These are phyloP conservation scores for Claviceps sp. DNA, from an alignment of 2,329 filamentous ascomycete species.

Conservation along the genomic window DNA sequence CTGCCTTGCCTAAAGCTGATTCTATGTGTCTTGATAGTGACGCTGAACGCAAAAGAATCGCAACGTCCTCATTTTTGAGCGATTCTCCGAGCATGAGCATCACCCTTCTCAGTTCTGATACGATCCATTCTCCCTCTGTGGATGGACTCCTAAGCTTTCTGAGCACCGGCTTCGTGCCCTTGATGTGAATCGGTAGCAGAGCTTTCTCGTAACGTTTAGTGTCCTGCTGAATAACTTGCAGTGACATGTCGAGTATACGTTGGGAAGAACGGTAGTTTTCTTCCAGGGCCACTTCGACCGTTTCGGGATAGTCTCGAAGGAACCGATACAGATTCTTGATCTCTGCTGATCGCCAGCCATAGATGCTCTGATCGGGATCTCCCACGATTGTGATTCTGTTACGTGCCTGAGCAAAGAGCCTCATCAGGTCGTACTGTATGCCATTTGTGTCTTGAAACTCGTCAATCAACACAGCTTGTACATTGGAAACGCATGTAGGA, in stretches of 20 bases:
- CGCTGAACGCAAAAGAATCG: constrained; percentile 76
- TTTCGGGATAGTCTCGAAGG: constrained; percentile 61
- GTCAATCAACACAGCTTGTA: constrained; percentile 85
- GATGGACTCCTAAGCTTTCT: constrained; percentile 57
- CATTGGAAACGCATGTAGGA: constrained; percentile 73
- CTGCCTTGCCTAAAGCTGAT: constrained; percentile 62
- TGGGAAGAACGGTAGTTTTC: constrained; percentile 92
- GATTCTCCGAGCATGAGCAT: constrained; percentile 59
- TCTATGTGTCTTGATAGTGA: constrained; percentile 78
- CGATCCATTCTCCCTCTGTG: constrained; percentile 77
- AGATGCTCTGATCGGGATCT: constrained; percentile 96
- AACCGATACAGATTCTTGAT: constrained; percentile 76
- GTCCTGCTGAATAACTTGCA: constrained; percentile 86
- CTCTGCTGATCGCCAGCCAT: constrained; percentile 88
- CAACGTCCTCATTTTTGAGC: constrained; percentile 63
- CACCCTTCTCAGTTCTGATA: constrained; percentile 64
- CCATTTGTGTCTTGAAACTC: constrained; percentile 97
- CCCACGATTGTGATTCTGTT: constrained; percentile 86
- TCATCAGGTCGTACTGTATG: constrained; percentile 91
- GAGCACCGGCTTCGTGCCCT: constrained; percentile 69
- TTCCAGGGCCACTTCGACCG: constrained; percentile 72
- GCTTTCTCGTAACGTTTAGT: constrained; percentile 64
- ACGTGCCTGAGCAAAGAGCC: constrained; percentile 59
- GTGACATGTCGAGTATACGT: constrained; percentile 65
- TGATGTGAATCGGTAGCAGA: constrained; percentile 65